These are phyloP conservation scores for Aotearoamyces nothofagi DNA, from an alignment of 2,329 filamentous ascomycete genomes.

Conservation along the genomic window DNA sequence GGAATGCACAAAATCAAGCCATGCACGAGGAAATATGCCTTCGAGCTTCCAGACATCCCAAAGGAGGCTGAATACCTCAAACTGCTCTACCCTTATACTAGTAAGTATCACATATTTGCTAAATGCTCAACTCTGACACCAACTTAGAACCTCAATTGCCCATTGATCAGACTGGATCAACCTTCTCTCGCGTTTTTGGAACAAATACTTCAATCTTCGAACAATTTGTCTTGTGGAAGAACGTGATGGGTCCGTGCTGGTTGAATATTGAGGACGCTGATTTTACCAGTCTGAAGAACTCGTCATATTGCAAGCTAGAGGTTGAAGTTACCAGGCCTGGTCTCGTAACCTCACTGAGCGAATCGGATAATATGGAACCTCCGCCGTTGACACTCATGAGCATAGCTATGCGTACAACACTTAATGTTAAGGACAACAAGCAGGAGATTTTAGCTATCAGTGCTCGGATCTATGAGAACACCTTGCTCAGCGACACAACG, in stretches of 20 bases:
- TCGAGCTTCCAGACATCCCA: slow-evolving; percentile 76
- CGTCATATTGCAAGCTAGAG: slow-evolving; percentile 95
- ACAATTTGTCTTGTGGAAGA: slow-evolving; percentile 97
- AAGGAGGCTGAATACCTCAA: slow-evolving; percentile 88
- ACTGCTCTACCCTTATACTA: slow-evolving; percentile 88
- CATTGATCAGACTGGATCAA: slow-evolving; percentile 61
- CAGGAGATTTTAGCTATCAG: slow-evolving; percentile 90
- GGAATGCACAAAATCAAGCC: slow-evolving; percentile 88
- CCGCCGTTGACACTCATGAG: slow-evolving; percentile 96
- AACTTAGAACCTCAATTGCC: slow-evolving; percentile 48
- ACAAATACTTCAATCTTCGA: slow-evolving; percentile 90
- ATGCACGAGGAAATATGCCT: slow-evolving; percentile 84
- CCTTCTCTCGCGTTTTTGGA: slow-evolving; percentile 88
- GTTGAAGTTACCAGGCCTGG: slow-evolving; percentile 67
- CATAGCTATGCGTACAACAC: slow-evolving; percentile 70
- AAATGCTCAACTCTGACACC: slow-evolving; percentile 4
- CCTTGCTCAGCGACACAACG: slow-evolving; percentile 75
- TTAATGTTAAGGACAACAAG: slow-evolving; percentile 88
- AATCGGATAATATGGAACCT: slow-evolving; percentile 66
- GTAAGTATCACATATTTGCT: slow-evolving; percentile 23
- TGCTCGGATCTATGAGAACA: slow-evolving; percentile 81
- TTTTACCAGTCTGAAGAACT: slow-evolving; percentile 73
- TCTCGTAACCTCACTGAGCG: slow-evolving; percentile 55
- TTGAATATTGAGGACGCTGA: slow-evolving; percentile 77
- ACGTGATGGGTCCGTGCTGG: slow-evolving; percentile 98